Base-by-base conservation (phyloP, 805 yeast genomes). In the Citeromyces matritensis region DNA sequence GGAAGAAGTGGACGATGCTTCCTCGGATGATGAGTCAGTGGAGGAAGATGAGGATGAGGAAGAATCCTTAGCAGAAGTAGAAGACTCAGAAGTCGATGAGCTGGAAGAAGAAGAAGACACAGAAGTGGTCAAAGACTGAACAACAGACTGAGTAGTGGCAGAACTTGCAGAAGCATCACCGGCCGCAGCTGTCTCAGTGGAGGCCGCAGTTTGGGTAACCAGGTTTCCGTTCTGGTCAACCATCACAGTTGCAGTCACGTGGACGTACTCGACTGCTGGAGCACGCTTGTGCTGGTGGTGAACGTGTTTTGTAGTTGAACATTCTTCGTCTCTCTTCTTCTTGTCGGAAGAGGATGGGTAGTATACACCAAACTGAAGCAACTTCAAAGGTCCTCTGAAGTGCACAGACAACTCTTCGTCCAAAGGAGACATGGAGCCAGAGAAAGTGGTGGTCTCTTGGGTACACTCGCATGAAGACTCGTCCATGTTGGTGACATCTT, bases 311-410 rank as follows among this genome's bases (percentile, higher is more conserved):
- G 60, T 42, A 45, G 73, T 65, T 25, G 62, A 70, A 36, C 56
- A 65, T 15, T 51, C 59, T 7, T 48, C 57, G 11, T 37, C 51
- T 45, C 60, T 63, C n/a, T 27, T 30, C 39, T 58, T 52, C 42
- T 59, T 51, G 32, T 54, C 37, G 19, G 57, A 39, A 26, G 63
- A 45, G 27, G 61, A 49, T 40, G 83, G 86, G 47, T 76, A 74
- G 65, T 86, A 91, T 34, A 83, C 95, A 55, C 86, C 96, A 49
- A 91, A 84, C 58, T 83, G 83, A 48, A 63, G 58, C 50, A 84
- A 70, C 50, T 70, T 65, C 43, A 84, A 48, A 24, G 95, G 95
- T 45, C 95, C 95, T 64, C 95, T 77, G 65, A 83, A 79, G 55
- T 84, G 94, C 37, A 84, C 74, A 24, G 93, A 75, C 38, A 84